Conservation (phyloP, 768 basidiomycete genomes). For the Collybia mongolica region DNA sequence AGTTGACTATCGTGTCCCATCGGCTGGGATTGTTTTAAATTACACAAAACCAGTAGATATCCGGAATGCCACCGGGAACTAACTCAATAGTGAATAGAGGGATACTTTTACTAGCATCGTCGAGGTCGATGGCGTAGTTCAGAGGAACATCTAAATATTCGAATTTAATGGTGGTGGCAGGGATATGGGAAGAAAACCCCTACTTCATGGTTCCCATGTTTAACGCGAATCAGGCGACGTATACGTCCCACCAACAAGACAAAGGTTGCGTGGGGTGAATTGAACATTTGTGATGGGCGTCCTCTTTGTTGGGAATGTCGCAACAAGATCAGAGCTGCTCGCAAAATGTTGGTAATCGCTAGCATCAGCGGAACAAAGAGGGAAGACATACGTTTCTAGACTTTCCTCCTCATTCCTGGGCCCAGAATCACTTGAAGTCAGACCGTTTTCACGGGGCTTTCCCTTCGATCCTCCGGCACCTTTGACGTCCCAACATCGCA, state of each 20-base stretch:
- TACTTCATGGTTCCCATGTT: not conserved
- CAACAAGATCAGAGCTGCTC: slow-evolving; percentile 75
- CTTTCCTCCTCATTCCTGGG: slow-evolving; percentile 41
- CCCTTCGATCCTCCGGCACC: slow-evolving; percentile 60
- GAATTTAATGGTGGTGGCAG: too few species aligned
- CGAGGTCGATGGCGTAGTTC: too few species aligned
- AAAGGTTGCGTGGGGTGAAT: slow-evolving; percentile 93
- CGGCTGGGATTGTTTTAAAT: too few species aligned
- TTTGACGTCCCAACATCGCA: slow-evolving; percentile 98
- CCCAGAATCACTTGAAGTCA: slow-evolving; percentile 12
- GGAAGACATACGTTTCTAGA: slow-evolving; percentile 65
- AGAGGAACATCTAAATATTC: too few species aligned
- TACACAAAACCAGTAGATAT: too few species aligned
- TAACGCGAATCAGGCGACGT: slow-evolving; percentile 57
- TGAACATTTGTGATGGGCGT: slow-evolving; percentile 92
- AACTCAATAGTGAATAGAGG: too few species aligned
- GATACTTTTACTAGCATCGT: too few species aligned
- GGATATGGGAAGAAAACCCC: too few species aligned
- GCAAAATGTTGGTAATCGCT: slow-evolving; percentile 6
- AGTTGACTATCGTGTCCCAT: too few species aligned
- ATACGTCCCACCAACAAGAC: slow-evolving; percentile 81
- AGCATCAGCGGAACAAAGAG: not conserved
- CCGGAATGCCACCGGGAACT: too few species aligned
- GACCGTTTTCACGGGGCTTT: slow-evolving; percentile 60
- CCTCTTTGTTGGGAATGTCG: slow-evolving; percentile 93